phyloP scores from a whole-genome alignment of 257 asterid species.

The Forsythia suspensa region DNA sequence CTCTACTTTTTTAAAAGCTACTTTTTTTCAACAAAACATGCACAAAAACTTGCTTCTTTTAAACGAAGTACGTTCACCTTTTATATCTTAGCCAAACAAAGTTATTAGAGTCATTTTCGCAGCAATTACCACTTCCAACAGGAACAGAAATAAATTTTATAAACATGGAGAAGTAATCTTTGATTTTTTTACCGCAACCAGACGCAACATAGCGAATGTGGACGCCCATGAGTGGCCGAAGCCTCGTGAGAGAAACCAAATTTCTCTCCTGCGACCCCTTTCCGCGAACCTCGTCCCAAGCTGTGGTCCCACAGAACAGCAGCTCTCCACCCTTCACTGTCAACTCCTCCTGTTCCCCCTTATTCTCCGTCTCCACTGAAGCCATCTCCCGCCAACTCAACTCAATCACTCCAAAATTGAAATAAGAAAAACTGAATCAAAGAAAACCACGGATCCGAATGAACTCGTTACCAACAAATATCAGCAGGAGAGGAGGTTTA shows the following conservation, averaged over 20 bases:
- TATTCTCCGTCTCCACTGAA: constrained; percentile 48
- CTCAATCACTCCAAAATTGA: constrained; percentile 31
- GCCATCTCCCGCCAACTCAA: constrained; percentile 66
- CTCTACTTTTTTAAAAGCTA: background rate
- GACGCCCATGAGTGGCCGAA: constrained; percentile 79
- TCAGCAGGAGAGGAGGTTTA: background rate
- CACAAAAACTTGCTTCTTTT: background rate
- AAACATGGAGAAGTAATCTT: background rate
- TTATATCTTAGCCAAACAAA: background rate
- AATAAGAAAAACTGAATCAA: constrained; percentile 1
- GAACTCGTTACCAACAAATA: background rate
- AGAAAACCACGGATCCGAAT: constrained; percentile 35
- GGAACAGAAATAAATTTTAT: background rate
- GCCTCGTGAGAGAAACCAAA: constrained; percentile 78
- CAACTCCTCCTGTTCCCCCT: constrained; percentile 43
- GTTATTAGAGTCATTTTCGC: background rate
- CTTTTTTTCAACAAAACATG: too few relatives aligned
- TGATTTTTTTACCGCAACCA: constrained; percentile 67
- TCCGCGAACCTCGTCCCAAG: constrained; percentile 92
- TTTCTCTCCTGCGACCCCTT: constrained; percentile 62
- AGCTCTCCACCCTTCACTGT: constrained; percentile 76
- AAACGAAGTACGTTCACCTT: background rate
- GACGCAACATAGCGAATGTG: constrained; percentile 80
- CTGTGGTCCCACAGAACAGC: constrained; percentile 83
- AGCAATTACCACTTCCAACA: background rate